Evolutionary conservation across 768 basidiomycete genomes (phyloP), one percentile per base, ranked within the genome.

Genomic region (Hericium alpestre): DNA sequence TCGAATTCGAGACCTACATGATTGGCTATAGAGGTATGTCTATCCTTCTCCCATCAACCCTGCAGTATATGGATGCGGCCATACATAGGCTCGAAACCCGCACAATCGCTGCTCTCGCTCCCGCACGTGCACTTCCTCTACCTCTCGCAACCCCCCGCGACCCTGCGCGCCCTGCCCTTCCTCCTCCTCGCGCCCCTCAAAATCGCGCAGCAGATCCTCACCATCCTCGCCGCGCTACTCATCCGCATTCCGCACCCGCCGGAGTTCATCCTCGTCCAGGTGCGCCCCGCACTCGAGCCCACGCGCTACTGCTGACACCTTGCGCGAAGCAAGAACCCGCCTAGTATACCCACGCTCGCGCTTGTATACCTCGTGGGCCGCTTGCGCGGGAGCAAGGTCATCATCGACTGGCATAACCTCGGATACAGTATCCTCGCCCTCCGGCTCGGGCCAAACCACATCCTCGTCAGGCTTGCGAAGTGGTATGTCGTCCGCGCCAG

Each of bases 371-470:
- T 93, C 25, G 83, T 86, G 1, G 79, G 80, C 20, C 66, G 73
- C 18, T 64, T 91, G 15, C 78, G 83, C 16, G 86, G 88, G 3
- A 86, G 86, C 62, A 91, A 89, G 64, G 75, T 99, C 62, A 89
- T 99, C 58, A 93, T 99, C 55, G 96, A 99, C 72, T 99, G 96
- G 96, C 96, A 99, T 68, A 99, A 99, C 69, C 80, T 95, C 23
- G 96, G 96, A 16, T 93, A 92, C 68, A 95, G 84, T 61, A 93
- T 98, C 49, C 80, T 99, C 51, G 87, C 87, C 1, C 70, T 99
- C 61, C 86, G 83, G 63, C 72, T 93, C n/a, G 89, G 92, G 0
- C 58, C 74, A 1, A 67, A 69, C 0, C 89, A 93, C 66, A 68
- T 76, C 0, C 76, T 94, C 59, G 91, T 95, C 41, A 77, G 69